A percentile compares a stretch with the other conserved stretches of the same genome.
Evolutionary conservation across 495 filamentous ascomycete genomes (phyloP).

Genomic region (Daldinia grandis): DNA sequence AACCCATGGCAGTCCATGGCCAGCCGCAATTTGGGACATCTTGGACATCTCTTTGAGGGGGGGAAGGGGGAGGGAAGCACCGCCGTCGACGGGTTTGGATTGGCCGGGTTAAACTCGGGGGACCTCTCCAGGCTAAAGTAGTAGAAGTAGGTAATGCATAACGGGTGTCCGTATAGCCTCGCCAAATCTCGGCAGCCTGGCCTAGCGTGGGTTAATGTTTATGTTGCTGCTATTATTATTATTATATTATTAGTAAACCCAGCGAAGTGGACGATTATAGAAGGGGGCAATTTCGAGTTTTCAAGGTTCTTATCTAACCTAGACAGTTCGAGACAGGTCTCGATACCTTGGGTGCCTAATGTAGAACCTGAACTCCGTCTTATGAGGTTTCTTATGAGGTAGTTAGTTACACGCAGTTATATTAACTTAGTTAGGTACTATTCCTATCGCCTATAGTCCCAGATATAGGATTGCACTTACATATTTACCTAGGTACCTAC

Average conservation of each 20-base stretch:
- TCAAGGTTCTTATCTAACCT: not conserved
- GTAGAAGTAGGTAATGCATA: constrained; percentile 41
- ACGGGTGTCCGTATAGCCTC: constrained; percentile 39
- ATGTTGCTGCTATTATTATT: constrained; percentile 22
- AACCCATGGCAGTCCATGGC: constrained; percentile 3
- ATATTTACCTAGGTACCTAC: not conserved
- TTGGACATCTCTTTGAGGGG: constrained; percentile 4
- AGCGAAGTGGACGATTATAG: constrained; percentile 2
- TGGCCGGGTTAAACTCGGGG: constrained; percentile 47
- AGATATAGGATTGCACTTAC: not conserved
- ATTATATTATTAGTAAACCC: constrained; percentile 4
- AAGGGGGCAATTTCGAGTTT: not conserved
- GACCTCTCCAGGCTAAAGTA: constrained; percentile 46
- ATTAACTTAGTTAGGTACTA: too few species aligned
- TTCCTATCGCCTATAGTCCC: too few species aligned
- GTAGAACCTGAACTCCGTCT: not conserved
- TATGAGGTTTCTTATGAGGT: not conserved
- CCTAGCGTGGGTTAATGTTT: constrained; percentile 12
- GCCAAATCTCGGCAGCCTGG: constrained; percentile 39
- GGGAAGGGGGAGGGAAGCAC: not conserved
- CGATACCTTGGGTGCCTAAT: too few species aligned
- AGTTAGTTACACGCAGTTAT: too few species aligned
- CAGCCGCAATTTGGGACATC: constrained; percentile 36
- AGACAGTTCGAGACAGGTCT: not conserved
- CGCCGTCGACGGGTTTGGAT: constrained; percentile 32